Evolutionary conservation across 768 basidiomycete genomes (phyloP), one percentile per base, ranked within the genome.

Genomic region (Amanita muscaria): DNA sequence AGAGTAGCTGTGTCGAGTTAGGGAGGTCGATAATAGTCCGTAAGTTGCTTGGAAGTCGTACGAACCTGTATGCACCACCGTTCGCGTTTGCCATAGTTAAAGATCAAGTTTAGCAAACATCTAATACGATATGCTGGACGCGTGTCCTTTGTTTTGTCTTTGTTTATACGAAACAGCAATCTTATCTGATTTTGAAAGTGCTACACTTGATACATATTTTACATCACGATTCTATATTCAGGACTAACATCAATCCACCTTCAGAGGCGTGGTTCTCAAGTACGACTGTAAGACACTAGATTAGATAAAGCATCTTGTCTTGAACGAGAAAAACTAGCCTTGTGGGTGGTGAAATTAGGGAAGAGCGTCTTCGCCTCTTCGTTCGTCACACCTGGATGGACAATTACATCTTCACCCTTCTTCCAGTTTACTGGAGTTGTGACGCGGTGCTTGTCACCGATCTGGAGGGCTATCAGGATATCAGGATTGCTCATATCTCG

Each of bases 371-470:
- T 85, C 19, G 91, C 92, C 64, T 97, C 87, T 19, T 96, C 89
- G 59, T 83, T 83, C 49, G 69, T 70, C 40, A 97, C 89, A 5
- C 72, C 61, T 19, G 89, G 80, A 61, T 92, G 89, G 34, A 99
- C 83, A 58, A 99, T 96, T 47, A 97, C 92, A 59, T 92, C 83
- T 3, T 93, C 83, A 33, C 91, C 91, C 62, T 82, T 83, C 52
- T 82, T 79, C 94, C 94, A 97, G 77, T 96, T 92, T 44, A 88
- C 93, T 16, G 90, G 90, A 5, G 92, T 94, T 18, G 87, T 87
- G 49, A 92, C 73, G 51, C 74, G 75, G 64, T 88, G 71, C 64
- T 83, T 87, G 68, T 88, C 86, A 35, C 91, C 88, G 46, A 93
- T 71, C 62, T 99, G 96, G 46, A 99, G 79, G 39, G 92, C 85